Conservation (phyloP, 2,329 filamentous ascomycete species). For the Trichoderma sp. region DNA sequence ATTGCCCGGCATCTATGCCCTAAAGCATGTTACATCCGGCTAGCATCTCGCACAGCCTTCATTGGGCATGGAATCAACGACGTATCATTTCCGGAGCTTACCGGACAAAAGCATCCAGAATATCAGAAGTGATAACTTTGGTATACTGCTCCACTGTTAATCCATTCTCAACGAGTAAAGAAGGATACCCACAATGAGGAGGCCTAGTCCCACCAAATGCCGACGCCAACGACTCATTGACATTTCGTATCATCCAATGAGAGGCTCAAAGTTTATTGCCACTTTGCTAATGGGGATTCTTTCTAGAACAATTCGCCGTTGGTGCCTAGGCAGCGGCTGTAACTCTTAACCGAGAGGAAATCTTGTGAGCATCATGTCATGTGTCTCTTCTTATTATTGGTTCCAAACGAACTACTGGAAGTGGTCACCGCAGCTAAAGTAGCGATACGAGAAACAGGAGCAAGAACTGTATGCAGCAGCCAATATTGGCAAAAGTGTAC, state of each 20-base stretch:
- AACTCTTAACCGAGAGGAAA: not conserved
- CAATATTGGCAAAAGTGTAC: no score
- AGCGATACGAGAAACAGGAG: no score
- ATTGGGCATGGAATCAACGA: not conserved
- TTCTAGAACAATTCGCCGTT: slow-evolving; percentile 17
- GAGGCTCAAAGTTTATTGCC: slow-evolving; percentile 1
- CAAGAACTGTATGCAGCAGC: no score
- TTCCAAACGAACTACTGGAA: not conserved
- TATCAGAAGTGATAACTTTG: not conserved
- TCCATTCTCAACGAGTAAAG: not conserved
- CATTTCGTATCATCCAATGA: not conserved
- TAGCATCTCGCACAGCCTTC: not conserved
- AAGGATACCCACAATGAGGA: not conserved
- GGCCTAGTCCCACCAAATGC: slow-evolving; percentile 1
- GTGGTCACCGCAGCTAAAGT: no score
- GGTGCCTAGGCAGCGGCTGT: not conserved
- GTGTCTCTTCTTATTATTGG: not conserved
- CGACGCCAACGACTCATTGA: slow-evolving; percentile 13
- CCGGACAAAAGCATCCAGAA: not conserved
- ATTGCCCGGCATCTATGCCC: not conserved
- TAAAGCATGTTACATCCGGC: not conserved
- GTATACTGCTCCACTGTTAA: not conserved
- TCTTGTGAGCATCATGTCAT: not conserved
- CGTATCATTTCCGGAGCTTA: slow-evolving; percentile 15
- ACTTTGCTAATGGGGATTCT: slow-evolving; percentile 11